Percentiles rank a stretch among this genome's conserved stretches.
phyloP scores from a whole-genome alignment of 768 basidiomycete genomes.

The Mycena kentingensis region DNA sequence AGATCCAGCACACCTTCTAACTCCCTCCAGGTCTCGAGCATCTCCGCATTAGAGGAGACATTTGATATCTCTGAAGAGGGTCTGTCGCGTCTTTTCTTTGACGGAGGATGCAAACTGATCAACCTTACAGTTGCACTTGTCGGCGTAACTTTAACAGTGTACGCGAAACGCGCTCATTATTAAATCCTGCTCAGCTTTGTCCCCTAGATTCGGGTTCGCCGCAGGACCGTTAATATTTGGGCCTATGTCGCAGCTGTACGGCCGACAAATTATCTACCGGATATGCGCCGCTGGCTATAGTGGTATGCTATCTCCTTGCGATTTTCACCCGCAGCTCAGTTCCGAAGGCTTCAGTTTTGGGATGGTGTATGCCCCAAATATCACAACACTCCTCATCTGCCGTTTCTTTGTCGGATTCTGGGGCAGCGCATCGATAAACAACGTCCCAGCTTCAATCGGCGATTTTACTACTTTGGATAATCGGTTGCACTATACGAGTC shows the following conservation, averaged over 20 bases:
- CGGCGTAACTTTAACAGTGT: conserved; percentile 7
- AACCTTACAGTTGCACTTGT: neutral
- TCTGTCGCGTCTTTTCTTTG: neutral
- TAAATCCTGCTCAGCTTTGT: neutral
- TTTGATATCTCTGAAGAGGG: conserved; percentile 9
- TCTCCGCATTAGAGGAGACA: neutral
- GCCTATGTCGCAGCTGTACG: conserved; percentile 28
- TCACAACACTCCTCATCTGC: conserved; percentile 16
- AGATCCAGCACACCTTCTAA: neutral
- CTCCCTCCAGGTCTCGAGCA: conserved; percentile 12
- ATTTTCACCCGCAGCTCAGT: neutral
- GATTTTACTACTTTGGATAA: conserved; percentile 7
- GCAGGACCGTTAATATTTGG: conserved; percentile 24
- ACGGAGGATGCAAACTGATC: neutral
- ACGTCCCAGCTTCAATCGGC: conserved; percentile 17
- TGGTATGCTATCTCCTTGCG: conserved; percentile 2
- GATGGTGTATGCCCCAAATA: conserved; percentile 12
- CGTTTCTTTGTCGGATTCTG: conserved; percentile 20
- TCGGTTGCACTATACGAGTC: conserved; percentile 5
- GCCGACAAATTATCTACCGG: conserved; percentile 16
- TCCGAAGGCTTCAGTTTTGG: conserved; percentile 11
- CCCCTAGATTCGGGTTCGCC: conserved; percentile 19
- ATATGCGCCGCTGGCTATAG: conserved; percentile 8
- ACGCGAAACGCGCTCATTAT: neutral
- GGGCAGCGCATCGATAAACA: conserved; percentile 15